These are phyloP conservation scores for Apiotrichum akiyoshidainum DNA, from an alignment of 1,284 basidiomycete species.

Conservation along the genomic window DNA sequence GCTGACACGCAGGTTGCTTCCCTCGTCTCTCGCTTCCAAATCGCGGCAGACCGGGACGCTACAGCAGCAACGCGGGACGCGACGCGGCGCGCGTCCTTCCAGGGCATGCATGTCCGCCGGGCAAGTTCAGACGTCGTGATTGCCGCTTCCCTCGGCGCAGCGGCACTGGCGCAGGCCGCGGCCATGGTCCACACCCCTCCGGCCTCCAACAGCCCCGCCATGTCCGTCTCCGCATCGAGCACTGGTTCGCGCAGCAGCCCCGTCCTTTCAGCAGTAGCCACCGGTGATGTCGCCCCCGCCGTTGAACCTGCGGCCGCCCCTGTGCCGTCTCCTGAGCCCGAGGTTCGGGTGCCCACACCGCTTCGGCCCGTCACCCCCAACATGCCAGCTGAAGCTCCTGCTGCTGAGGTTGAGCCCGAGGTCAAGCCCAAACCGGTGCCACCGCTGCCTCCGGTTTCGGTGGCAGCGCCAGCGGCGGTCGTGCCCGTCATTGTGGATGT, in stretches of 20 bases:
- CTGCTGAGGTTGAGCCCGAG: neutral
- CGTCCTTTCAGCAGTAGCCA: too few species aligned
- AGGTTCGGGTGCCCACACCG: neutral
- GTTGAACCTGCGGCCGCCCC: neutral
- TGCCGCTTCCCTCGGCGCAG: neutral
- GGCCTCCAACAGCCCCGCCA: neutral
- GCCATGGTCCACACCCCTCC: neutral
- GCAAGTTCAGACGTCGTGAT: neutral
- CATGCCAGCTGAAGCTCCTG: neutral
- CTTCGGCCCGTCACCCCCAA: conserved; percentile 4
- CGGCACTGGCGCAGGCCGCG: neutral
- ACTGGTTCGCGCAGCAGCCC: too few species aligned
- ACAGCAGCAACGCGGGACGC: conserved; percentile 11
- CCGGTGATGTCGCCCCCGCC: neutral
- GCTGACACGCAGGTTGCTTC: conserved; percentile 22
- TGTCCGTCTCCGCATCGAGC: neutral
- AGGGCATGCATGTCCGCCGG: neutral
- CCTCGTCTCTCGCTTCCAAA: conserved; percentile 26
- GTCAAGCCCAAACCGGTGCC: neutral
- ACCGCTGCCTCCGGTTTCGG: neutral
- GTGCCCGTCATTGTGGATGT: conserved; percentile 1
- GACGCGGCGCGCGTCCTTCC: conserved; percentile 10
- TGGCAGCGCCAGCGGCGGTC: neutral
- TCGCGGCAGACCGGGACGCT: conserved; percentile 22
- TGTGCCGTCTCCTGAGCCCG: neutral